A percentile compares a stretch with the other conserved stretches of the same genome.
Conservation (phyloP, 768 basidiomycete genomes). For the Hirschioporus abietinus region DNA sequence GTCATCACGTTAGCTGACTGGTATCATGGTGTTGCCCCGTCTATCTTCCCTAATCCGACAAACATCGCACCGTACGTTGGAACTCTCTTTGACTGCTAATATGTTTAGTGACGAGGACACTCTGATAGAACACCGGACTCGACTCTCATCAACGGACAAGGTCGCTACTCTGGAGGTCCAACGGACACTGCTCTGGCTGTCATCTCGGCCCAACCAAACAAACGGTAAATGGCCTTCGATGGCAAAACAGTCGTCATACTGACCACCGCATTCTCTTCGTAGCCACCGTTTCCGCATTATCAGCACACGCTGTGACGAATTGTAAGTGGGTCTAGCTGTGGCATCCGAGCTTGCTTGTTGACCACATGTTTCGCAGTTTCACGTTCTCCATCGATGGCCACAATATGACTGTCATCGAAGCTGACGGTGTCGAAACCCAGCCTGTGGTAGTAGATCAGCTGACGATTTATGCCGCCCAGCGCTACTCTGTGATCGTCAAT, state of each 20-base stretch:
- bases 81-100: neutral
- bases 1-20: slow-evolving; percentile 41
- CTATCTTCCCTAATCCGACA: slow-evolving; percentile 4
- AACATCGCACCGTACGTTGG: neutral
- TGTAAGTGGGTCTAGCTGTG: neutral
- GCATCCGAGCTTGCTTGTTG: slow-evolving; percentile 20
- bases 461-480: slow-evolving; percentile 37
- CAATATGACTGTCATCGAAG: slow-evolving; percentile 38
- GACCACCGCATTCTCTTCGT: slow-evolving; percentile 9
- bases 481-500: slow-evolving; percentile 36
- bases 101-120: neutral
- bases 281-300: slow-evolving; percentile 26
- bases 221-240: slow-evolving; percentile 26
- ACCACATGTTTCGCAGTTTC: slow-evolving; percentile 28
- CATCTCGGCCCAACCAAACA: slow-evolving; percentile 26
- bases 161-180: slow-evolving; percentile 32
- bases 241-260: neutral
- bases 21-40: slow-evolving; percentile 22
- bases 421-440: slow-evolving; percentile 30
- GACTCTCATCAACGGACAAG: slow-evolving; percentile 42
- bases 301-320: slow-evolving; percentile 27
- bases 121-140: slow-evolving; percentile 25
- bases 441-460: slow-evolving; percentile 36
- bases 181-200: slow-evolving; percentile 28
- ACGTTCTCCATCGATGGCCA: slow-evolving; percentile 31